Evolutionary conservation across 345 rosid genomes (phyloP).

Genomic region (Dovyalis caffra): DNA sequence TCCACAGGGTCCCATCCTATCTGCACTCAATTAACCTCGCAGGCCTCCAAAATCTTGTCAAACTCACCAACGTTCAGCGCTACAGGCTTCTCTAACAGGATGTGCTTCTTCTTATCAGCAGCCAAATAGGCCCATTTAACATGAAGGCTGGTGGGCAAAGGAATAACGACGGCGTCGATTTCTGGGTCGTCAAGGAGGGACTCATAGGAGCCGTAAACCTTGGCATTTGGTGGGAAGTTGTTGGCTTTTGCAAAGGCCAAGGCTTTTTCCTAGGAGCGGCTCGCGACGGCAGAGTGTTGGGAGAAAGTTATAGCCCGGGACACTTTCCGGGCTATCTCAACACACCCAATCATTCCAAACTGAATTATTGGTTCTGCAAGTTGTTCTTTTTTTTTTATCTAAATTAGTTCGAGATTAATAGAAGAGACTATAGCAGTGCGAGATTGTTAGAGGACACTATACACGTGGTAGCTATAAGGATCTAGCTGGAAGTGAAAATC

Average conservation of each 20-base stretch:
- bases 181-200: slow-evolving; percentile 66
- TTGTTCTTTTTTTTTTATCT: too few relatives aligned
- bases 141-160: slow-evolving; percentile 77
- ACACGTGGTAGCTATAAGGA: too few relatives aligned
- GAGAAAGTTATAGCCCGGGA: slow-evolving; percentile 61
- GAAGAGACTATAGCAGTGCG: too few relatives aligned
- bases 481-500: too few relatives aligned
- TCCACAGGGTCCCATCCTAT: slow-evolving; percentile 90
- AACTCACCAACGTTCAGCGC: slow-evolving; percentile 55
- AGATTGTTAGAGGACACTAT: too few relatives aligned
- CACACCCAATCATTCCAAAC: slow-evolving; percentile 75
- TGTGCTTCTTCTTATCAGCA: slow-evolving; percentile 67
- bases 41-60: slow-evolving; percentile 56
- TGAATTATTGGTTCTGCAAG: too few relatives aligned
- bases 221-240: slow-evolving; percentile 49
- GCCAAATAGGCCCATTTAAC: slow-evolving; percentile 59
- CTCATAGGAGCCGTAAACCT: slow-evolving; percentile 68
- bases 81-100: slow-evolving; percentile 78
- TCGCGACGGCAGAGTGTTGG: slow-evolving; percentile 73
- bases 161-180: slow-evolving; percentile 70
- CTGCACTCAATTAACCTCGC: slow-evolving; percentile 65
- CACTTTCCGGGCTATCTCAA: slow-evolving; percentile 66
- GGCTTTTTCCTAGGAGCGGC: slow-evolving; percentile 62
- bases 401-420: too few relatives aligned
- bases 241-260: slow-evolving; percentile 55